Base-by-base conservation (phyloP, 2,329 filamentous ascomycete genomes). In the Cladosporium sp. region DNA sequence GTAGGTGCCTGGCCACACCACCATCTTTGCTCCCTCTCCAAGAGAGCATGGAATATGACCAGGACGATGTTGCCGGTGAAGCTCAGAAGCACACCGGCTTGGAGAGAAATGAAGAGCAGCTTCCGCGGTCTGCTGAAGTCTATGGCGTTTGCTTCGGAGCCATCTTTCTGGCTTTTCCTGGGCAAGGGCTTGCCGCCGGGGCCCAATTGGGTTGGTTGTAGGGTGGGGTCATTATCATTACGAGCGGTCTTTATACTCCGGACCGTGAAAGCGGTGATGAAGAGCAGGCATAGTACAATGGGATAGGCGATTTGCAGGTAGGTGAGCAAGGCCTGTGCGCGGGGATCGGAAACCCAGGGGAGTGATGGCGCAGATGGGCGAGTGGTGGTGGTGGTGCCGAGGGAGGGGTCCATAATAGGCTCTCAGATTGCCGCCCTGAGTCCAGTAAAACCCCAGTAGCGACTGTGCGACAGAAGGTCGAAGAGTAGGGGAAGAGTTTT, bases 131-230 rank as follows among this genome's bases (percentile, higher is more conserved):
- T 78, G 54, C 84, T 85, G 67, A 89, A 83, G 58, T 82, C 77
- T 56, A 73, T 72, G 54, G 70, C 71, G 56, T 73, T 73, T 65
- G 75, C 63, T 58, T 58, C 52, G 13, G 47, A 53, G n/a, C 58
- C 47, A 56, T 68, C 70, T 61, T 72, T 74, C 61, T 70, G 73
- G 61, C 71, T 74, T 63, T 69, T 82, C 65, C 83, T 86, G 53
- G 89, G 90, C 48, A 96, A 75, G 29, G 89, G 89, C 68, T 95
- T 91, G 58, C 91, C 92, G 50, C 89, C 91, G 1, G 91, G 90
- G n/a, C 91, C 91, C 47, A 78, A 83, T 57, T 80, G 78, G 53
- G 71, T 67, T 65, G 61, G 56, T 47, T 55, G 53, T 7, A 54
- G 52, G 8, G 52, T 51, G 60, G 73, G 67, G 40, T 72, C 67